These are phyloP conservation scores for Sutorius eximius DNA, from an alignment of 1,284 basidiomycete species.

Conservation along the genomic window DNA sequence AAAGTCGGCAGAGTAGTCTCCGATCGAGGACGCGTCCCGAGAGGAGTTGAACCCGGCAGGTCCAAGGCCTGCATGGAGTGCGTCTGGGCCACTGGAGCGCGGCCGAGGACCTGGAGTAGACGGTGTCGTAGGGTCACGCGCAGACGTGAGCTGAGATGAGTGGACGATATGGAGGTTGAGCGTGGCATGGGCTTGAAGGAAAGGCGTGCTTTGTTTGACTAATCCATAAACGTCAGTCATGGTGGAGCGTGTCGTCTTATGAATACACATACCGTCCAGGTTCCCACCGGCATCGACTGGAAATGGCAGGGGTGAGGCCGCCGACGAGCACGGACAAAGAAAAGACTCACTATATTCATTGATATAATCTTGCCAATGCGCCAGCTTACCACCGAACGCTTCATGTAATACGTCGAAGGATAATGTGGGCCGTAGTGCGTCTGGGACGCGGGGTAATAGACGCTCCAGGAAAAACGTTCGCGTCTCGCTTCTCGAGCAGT, in stretches of 20 bases:
- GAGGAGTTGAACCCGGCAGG: conserved; percentile 62
- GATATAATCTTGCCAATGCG: conserved; percentile 77
- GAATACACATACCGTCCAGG: conserved; percentile 31
- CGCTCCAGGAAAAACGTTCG: conserved; percentile 62
- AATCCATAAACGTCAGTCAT: conserved; percentile 10
- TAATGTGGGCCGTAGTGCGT: conserved; percentile 49
- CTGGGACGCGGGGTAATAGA: conserved; percentile 62
- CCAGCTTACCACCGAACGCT: conserved; percentile 79
- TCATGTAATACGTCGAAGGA: conserved; percentile 73
- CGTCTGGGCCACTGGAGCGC: conserved; percentile 43
- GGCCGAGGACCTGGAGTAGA: conserved; percentile 38
- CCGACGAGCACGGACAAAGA: background rate
- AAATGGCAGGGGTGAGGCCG: conserved; percentile 3
- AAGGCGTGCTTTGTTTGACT: conserved; percentile 75
- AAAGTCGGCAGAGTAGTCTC: conserved; percentile 53
- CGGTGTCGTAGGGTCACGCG: conserved; percentile 33
- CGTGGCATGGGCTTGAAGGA: conserved; percentile 72
- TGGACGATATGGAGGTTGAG: conserved; percentile 76
- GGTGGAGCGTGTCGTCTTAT: background rate
- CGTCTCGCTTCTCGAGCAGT: conserved; percentile 71
- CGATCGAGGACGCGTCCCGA: conserved; percentile 23
- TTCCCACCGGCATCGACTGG: conserved; percentile 36
- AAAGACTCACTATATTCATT: conserved; percentile 62
- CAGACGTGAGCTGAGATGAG: conserved; percentile 53
- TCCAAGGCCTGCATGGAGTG: conserved; percentile 54